A percentile compares a stretch with the other conserved stretches of the same genome.
Conservation (phyloP, 2,329 filamentous ascomycete genomes). For the Drechslerella dactyloides region DNA sequence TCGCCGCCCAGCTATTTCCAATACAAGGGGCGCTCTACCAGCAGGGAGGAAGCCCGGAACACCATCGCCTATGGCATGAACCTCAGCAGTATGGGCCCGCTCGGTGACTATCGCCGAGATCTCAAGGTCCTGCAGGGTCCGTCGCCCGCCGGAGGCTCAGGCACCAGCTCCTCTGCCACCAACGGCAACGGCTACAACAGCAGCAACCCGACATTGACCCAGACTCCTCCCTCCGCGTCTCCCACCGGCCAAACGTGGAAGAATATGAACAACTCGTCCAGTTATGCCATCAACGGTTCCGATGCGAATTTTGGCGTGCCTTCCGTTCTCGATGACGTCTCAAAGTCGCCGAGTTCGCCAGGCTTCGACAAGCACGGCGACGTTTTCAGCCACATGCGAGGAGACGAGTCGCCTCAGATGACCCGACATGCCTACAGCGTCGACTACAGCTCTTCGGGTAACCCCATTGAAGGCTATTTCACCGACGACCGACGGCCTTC, state of each 20-base stretch:
- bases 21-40: conserved; percentile 31
- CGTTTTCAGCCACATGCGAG: conserved; percentile 33
- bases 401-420: conserved; percentile 43
- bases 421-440: conserved; percentile 29
- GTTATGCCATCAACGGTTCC: conserved; percentile 38
- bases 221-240: conserved; percentile 47
- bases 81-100: conserved; percentile 35
- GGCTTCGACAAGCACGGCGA: conserved; percentile 38
- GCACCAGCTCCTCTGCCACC: conserved; percentile 33
- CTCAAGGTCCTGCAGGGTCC: conserved; percentile 46
- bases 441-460: conserved; percentile 39
- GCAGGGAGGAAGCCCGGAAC: conserved; percentile 24
- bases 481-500: conserved; percentile 81
- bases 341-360: conserved; percentile 40
- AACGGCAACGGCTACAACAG: conserved; percentile 33
- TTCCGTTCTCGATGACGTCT: conserved; percentile 41
- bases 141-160: conserved; percentile 10
- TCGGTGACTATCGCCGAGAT: conserved; percentile 46
- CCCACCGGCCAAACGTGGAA: conserved; percentile 48
- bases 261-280: conserved; percentile 32
- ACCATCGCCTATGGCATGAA: conserved; percentile 43
- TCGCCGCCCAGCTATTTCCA: conserved; percentile 43
- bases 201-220: conserved; percentile 47
- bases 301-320: conserved; percentile 38
- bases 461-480: conserved; percentile 53